Conservation (phyloP, 73 alveolate species). For the Uronychia binucleata region DNA sequence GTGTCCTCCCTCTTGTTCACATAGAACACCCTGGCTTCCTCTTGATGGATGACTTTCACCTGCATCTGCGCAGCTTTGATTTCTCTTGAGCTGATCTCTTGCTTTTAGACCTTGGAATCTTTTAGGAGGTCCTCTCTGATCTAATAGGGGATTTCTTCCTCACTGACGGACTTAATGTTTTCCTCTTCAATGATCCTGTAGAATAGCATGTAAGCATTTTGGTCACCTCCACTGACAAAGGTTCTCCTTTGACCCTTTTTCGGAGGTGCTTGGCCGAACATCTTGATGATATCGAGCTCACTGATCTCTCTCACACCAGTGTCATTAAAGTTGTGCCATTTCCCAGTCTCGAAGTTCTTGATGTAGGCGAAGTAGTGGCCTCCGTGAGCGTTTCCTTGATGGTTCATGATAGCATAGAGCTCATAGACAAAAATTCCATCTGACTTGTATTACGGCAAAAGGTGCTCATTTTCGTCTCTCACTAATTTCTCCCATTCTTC, state of each 20-base stretch:
- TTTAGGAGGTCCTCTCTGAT: constrained; percentile 5
- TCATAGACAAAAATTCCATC: constrained; percentile 95
- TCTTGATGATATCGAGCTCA: constrained; percentile 53
- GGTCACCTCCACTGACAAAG: background rate
- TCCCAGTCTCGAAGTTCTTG: constrained; percentile 87
- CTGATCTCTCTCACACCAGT: constrained; percentile 76
- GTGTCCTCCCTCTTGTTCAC: constrained; percentile 33
- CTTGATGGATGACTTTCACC: constrained; percentile 22
- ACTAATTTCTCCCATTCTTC: constrained; percentile 32
- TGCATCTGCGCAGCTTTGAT: constrained; percentile 25
- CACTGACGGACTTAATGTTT: constrained; percentile 1
- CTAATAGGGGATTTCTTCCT: constrained; percentile 7
- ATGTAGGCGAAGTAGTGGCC: constrained; percentile 96
- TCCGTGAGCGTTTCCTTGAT: constrained; percentile 96
- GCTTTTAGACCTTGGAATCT: constrained; percentile 3
- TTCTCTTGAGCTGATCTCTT: background rate
- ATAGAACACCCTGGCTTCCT: constrained; percentile 5
- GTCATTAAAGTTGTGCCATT: constrained; percentile 95
- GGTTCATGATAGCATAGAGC: constrained; percentile 90
- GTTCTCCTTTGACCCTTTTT: background rate
- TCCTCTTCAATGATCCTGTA: constrained; percentile 60
- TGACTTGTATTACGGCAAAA: constrained; percentile 31
- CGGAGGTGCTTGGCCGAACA: constrained; percentile 77
- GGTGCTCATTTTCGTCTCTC: constrained; percentile 61
- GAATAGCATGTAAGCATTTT: constrained; percentile 93